These are phyloP conservation scores for Teratosphaeria gauchensis DNA, from an alignment of 2,329 filamentous ascomycete species.

Conservation along the genomic window DNA sequence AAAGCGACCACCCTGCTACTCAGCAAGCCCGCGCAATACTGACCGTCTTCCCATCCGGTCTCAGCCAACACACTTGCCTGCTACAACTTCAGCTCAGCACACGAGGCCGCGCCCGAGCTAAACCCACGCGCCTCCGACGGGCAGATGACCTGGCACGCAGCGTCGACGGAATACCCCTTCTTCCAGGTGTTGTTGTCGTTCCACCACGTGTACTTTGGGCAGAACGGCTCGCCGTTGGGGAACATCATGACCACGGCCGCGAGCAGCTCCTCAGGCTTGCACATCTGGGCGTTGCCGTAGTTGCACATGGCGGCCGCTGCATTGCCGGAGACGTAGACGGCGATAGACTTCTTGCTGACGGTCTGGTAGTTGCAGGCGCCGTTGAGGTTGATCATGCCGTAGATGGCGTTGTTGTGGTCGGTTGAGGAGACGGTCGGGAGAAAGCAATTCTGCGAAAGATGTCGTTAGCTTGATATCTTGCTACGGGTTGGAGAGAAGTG, in stretches of 20 bases:
- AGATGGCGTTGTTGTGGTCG: neutral
- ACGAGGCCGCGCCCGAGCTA: neutral
- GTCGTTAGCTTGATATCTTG: neutral
- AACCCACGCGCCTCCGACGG: neutral
- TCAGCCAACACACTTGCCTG: too few species aligned
- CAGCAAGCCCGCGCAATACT: too few species aligned
- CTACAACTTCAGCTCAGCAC: neutral
- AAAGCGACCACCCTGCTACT: neutral
- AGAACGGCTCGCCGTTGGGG: neutral
- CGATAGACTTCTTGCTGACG: neutral
- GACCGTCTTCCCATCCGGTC: too few species aligned
- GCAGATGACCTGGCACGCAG: neutral
- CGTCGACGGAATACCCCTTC: neutral
- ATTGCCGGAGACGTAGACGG: neutral
- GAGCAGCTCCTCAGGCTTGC: neutral
- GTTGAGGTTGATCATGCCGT: neutral
- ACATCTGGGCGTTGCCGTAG: neutral
- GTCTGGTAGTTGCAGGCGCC: neutral
- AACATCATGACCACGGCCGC: neutral
- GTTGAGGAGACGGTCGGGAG: neutral
- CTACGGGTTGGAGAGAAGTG: neutral
- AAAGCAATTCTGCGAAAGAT: neutral
- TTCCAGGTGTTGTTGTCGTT: neutral
- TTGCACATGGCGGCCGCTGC: neutral
- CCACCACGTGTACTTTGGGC: neutral